Base-by-base conservation (phyloP, 2,329 filamentous ascomycete genomes). In the Penicillium sp. region DNA sequence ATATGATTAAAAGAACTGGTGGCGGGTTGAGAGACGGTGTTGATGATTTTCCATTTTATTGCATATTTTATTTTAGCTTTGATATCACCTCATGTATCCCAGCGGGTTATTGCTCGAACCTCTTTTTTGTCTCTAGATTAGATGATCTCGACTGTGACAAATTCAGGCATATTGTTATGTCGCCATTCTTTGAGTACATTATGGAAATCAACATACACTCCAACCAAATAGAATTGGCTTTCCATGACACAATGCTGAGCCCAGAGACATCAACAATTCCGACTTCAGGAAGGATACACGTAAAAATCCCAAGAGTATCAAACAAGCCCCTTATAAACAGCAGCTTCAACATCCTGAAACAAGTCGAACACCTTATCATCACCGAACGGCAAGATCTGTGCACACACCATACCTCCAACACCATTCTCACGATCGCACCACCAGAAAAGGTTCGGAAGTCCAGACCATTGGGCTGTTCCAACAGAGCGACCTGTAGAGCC, bases 381-480 rank as follows among this genome's bases (percentile, higher is more conserved):
- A 2, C 59, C 77, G 66, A 83, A 83, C 0, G 83, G 82, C 51
- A 85, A 50, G 25, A 84, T 77, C 67, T 85, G 83, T 3, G 74
- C 72, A 37, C 76, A 77, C 2, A 84, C 71, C 10, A 85, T 78
- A 0, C 82, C 83, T 0, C 79, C 85, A 42, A 88, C 73, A 0
- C 83, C 85, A 55, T 80, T 82, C 67, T 86, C 83, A 8, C 84
- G 74, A 69, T 88, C 86, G 33, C 76, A 76, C 85, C 85, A 88
- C 84, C 85, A 88, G 66, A 78, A 88, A 37, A 83, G 63, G 66
- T 88, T 88, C 3, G 83, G 70, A 29, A 88, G 63, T 0, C 86
- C 86, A 2, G 82, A 82, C 86, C 86, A 88, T 65, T 77, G 79
- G 0, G 66, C 81, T 0, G 84, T 85, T 2, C 77, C 74, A 2